Percentiles rank a stretch among this genome's conserved stretches.
Conservation (phyloP, 257 asterid genomes). For the Osmanthus fragrans region DNA sequence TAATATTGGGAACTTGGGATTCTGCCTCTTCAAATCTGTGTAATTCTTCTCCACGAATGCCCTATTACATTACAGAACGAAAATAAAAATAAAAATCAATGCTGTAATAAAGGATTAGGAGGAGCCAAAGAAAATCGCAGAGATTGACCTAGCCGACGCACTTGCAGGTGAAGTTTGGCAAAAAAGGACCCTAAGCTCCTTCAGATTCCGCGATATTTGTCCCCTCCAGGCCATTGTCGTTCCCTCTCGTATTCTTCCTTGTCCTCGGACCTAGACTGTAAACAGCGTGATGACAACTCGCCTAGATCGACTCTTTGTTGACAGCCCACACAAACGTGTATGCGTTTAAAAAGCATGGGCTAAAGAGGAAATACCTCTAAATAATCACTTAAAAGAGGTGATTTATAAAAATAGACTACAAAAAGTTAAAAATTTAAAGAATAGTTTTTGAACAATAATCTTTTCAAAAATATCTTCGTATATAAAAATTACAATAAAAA, state of each 20-base stretch:
- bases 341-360: no score
- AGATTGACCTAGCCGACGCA: background rate
- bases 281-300: background rate
- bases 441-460: no score
- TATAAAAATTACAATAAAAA: no score
- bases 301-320: no score
- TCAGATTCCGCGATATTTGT: constrained; percentile 17
- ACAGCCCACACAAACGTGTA: no score
- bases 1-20: constrained; percentile 16
- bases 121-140: background rate
- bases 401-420: no score
- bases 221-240: constrained; percentile 16
- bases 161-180: constrained; percentile 17
- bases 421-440: no score
- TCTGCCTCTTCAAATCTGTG: constrained; percentile 7
- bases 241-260: background rate
- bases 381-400: no score
- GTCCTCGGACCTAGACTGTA: background rate
- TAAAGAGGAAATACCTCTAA: no score
- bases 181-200: constrained; percentile 15
- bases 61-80: background rate
- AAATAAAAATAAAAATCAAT: background rate
- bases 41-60: constrained; percentile 14
- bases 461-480: no score
- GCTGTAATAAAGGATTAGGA: background rate